Evolutionary conservation across 306 rosid species (phyloP), one percentile per base, ranked within the genome.

Genomic region (Luffa acutangula): DNA sequence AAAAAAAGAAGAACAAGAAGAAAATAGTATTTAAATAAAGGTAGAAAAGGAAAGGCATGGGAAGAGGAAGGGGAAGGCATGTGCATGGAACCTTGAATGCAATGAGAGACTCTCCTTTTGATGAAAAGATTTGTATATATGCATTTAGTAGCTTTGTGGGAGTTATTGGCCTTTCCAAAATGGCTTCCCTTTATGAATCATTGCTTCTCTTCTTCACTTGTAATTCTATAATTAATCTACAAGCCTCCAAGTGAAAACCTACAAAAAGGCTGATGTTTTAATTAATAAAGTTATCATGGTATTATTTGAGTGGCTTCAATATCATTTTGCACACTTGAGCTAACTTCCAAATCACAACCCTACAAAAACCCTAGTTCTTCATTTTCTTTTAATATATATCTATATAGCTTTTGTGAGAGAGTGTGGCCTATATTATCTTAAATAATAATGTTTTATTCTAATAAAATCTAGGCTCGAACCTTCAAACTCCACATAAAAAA

Each of bases 81-180:
- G 93, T 88, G 91, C 89, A 65, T 82, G 81, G 88, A 80, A 81
- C 89, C 89, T 85, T 56, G 83, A 89, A 84, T 84, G 81, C 88
- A 82, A 72, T 80, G 81, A 82, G 81, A 80, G 85, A 51, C 89
- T 84, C 92, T 87, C 69, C 92, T 91, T 91, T 93, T 89, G 81
- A 89, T 86, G 87, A 66, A 90, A 90, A 84, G 65, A 42, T 84
- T 90, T 87, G 89, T 74, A 48, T 49, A 74, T 51, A 74, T 74
- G 78, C 41, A 74, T 48, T 46, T 11, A 73, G 84, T 76, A 87
- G 84, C 75, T 85, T 82, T 59, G 67, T 73, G 76, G 6, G 78
- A 49, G 4, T 85, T 21, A 81, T 90, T 90, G 85, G 90, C 89
- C 82, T 87, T 88, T 88, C 76, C 73, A 77, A 75, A 86, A 34